Base-by-base conservation (phyloP, 2,329 filamentous ascomycete species). In the Anthostomella pinea region DNA sequence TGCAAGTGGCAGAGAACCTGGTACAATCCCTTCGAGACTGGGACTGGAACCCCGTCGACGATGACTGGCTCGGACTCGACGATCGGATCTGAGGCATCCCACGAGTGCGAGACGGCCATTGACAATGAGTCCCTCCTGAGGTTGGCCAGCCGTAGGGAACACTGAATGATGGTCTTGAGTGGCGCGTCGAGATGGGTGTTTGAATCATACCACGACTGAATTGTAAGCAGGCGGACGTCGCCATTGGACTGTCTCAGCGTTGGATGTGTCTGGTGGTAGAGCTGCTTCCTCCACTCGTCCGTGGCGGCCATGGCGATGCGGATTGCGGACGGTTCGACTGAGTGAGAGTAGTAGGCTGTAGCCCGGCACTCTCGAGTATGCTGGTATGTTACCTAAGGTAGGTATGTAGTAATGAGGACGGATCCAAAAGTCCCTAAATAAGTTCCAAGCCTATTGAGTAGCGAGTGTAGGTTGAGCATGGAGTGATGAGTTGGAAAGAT, bases 251-350 rank as follows among this genome's bases (percentile, higher is more conserved):
- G 40, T 33, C 45, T 51, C 14, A 53, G 23, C 17, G 43, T 37
- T n/a, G n/a, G n/a, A n/a, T n/a, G n/a, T 8, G 48, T 46, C 20
- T 53, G 50, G 11, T 41, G 46, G 29, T 53, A 53, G 13, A 53
- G 40, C 13, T 49, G 50, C 16, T 43, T 33, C 31, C 50, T 45
- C 50, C 50, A 53, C n/a, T n/a, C n/a, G n/a, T n/a, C n/a, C n/a
- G n/a, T n/a, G n/a, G n/a, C n/a, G n/a, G n/a, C n/a, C n/a, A n/a
- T n/a, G n/a, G n/a, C n/a, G n/a, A n/a, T n/a, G n/a, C n/a, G n/a
- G n/a, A n/a, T n/a, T n/a, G n/a, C n/a, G n/a, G n/a, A n/a, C n/a
- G n/a, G n/a, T n/a, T n/a, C n/a, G n/a, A n/a, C n/a, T n/a, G n/a
- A n/a, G n/a, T n/a, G n/a, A n/a, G n/a, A n/a, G n/a, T n/a, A n/a